Evolutionary conservation across 2,329 filamentous ascomycete species (phyloP), one percentile per base, ranked within the genome.

Genomic region (Ophiostoma perfectum): DNA sequence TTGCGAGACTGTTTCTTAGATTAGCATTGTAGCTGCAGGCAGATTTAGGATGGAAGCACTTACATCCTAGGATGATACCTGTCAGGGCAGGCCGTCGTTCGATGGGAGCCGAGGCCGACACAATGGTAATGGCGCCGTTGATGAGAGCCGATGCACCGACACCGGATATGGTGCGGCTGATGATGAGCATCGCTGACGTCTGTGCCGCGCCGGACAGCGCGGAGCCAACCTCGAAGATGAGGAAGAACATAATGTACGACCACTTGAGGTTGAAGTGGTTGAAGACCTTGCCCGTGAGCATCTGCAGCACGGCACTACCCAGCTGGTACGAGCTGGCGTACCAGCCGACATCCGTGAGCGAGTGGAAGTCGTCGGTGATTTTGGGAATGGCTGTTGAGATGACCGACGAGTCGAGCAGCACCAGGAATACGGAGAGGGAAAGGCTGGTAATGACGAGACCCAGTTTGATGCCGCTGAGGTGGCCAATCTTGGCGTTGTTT

Each of bases 181-280:
- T 73, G 66, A 88, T 87, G 66, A 88, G 80, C 77, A 83, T 83
- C 0, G 75, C 71, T 0, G 82, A 84, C 9, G 78, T 82, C 0
- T 73, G 76, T 0, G 85, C 81, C 66, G 79, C 71, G 67, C 76
- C 85, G 70, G 84, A 87, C n/a, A 88, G 74, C 3, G 84, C 71
- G 0, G 82, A 85, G 1, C 86, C 86, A 0, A 86, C 36, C 72
- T 87, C 84, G 70, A 88, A 88, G 55, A 86, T 67, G 47, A 75
- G 71, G 41, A 88, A 77, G 60, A 82, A 80, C 66, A 68, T 65
- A 6, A 80, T 72, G 64, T 79, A 81, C 0, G 78, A 74, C 75
- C 76, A 79, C 76, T 82, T 81, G 4, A 76, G 73, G 16, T 70
- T 76, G 64, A 81, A 79, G 41, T 79, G 75, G 2, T 74, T 80